phyloP scores from a whole-genome alignment of 2,329 filamentous ascomycete genomes.

The Penicillium italicum region DNA sequence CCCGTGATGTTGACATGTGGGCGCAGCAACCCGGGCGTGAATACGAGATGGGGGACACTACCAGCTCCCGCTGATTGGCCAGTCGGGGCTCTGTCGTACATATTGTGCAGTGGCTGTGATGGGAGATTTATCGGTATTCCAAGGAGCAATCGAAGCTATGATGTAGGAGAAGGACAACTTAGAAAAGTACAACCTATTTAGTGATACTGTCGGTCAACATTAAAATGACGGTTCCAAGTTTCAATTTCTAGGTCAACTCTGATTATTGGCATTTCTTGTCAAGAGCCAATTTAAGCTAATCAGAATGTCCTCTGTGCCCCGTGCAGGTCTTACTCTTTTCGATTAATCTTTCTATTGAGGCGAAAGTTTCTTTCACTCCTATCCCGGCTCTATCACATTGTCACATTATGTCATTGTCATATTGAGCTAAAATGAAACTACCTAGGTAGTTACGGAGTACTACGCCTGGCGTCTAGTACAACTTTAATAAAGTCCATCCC shows the following conservation, averaged over 20 bases:
- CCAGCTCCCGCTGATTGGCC: constrained; percentile 13
- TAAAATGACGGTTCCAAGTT: background rate
- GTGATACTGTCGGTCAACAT: background rate
- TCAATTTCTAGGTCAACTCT: too few relatives aligned
- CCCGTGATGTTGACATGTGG: constrained; percentile 11
- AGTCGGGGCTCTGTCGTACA: background rate
- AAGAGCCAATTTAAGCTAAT: constrained; percentile 6
- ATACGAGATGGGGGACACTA: constrained; percentile 18
- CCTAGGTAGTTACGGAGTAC: too few relatives aligned
- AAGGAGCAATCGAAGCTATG: background rate
- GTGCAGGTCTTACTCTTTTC: background rate
- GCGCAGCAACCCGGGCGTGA: constrained; percentile 10
- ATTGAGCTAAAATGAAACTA: too few relatives aligned
- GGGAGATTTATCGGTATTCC: background rate
- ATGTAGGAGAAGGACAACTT: background rate
- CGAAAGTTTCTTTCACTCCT: background rate
- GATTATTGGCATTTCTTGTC: background rate
- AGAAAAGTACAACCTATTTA: background rate
- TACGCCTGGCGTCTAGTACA: background rate
- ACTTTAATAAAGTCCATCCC: background rate
- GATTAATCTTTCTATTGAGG: background rate
- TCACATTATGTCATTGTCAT: too few relatives aligned
- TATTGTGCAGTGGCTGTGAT: constrained; percentile 13
- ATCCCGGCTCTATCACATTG: too few relatives aligned
- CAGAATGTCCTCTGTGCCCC: background rate